phyloP scores from a whole-genome alignment of 1,284 basidiomycete genomes.

The Waitea zeae region DNA sequence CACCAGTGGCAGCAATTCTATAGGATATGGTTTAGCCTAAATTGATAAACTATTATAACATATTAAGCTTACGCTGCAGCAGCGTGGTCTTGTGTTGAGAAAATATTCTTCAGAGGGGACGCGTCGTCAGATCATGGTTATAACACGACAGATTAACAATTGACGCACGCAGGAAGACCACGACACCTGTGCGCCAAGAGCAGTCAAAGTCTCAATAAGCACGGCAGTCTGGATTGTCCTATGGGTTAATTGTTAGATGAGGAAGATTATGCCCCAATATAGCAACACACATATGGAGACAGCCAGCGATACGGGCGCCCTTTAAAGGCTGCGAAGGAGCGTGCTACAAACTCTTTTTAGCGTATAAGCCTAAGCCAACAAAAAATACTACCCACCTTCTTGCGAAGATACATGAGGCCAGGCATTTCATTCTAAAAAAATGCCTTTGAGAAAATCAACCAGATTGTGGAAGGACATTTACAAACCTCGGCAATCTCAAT shows the following conservation, averaged over 20 bases:
- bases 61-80: conserved; percentile 88
- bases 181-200: conserved; percentile 92
- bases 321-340: conserved; percentile 73
- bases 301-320: conserved; percentile 94
- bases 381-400: conserved; percentile 37
- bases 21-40: too few relatives aligned
- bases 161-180: conserved; percentile 87
- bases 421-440: conserved; percentile 73
- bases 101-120: conserved; percentile 65
- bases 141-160: too few relatives aligned
- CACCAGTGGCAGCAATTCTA: conserved; percentile 89
- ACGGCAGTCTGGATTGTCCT: conserved; percentile 97
- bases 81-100: conserved; percentile 98
- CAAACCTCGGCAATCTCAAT: conserved; percentile 89
- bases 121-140: too few relatives aligned
- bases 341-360: conserved; percentile 34
- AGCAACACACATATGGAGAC: conserved; percentile 84
- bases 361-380: background rate
- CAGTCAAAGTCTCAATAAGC: conserved; percentile 90
- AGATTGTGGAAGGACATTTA: conserved; percentile 2
- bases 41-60: background rate
- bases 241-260: conserved; percentile 8
- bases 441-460: conserved; percentile 8
- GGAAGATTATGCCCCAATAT: background rate
- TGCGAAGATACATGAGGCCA: conserved; percentile 81